Percentiles rank a stretch among this genome's conserved stretches.
Evolutionary conservation across 306 rosid genomes (phyloP).

Genomic region (Ziziphus jujuba): DNA sequence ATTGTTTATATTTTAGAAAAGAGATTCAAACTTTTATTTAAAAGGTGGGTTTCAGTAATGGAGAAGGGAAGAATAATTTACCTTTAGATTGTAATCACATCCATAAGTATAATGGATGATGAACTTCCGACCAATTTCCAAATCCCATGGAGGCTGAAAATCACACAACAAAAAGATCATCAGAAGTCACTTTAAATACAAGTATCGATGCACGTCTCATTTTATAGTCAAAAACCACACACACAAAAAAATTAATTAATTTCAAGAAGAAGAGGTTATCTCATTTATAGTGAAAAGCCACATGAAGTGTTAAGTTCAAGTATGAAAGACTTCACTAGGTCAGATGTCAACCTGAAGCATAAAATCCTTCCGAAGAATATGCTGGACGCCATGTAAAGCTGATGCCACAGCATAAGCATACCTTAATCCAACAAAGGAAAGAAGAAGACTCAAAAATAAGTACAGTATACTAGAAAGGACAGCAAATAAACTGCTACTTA

Average conservation of each 20-base stretch:
- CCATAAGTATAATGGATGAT: slow-evolving; percentile 92
- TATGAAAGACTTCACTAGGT: slow-evolving; percentile 9
- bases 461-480: slow-evolving; percentile 7
- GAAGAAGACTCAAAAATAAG: slow-evolving; percentile 18
- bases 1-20: neutral
- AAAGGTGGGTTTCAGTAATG: neutral
- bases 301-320: slow-evolving; percentile 19
- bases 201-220: neutral
- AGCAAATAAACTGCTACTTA: slow-evolving; percentile 9
- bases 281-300: slow-evolving; percentile 2
- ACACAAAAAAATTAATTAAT: slow-evolving; percentile 23
- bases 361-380: slow-evolving; percentile 89
- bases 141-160: slow-evolving; percentile 98
- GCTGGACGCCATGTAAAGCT: slow-evolving; percentile 87
- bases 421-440: slow-evolving; percentile 47
- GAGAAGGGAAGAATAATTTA: slow-evolving; percentile 15
- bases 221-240: slow-evolving; percentile 6
- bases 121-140: slow-evolving; percentile 58
- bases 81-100: slow-evolving; percentile 88
- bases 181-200: slow-evolving; percentile 5
- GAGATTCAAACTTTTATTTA: neutral
- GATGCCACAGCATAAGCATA: slow-evolving; percentile 96
- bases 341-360: slow-evolving; percentile 80
- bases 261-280: slow-evolving; percentile 5
- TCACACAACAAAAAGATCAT: slow-evolving; percentile 21